Evolutionary conservation across 139 green algal species (phyloP).

Genomic region (Dunaliella primolecta): DNA sequence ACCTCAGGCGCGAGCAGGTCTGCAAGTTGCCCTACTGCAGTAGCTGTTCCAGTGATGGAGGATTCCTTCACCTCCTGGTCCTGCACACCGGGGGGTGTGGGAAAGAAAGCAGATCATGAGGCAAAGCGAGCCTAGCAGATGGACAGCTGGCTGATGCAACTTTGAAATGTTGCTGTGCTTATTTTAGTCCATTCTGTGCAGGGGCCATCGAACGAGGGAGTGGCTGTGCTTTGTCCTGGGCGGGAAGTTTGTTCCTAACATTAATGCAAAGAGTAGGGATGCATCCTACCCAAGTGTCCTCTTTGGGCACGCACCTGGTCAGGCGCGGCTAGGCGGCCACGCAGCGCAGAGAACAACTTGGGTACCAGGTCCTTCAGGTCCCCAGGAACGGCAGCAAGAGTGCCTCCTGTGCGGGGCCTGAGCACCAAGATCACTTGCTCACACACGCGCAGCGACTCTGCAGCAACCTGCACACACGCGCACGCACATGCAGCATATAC

Average conservation of each 20-base stretch:
- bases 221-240: too few relatives aligned
- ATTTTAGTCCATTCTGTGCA: too few relatives aligned
- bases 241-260: too few relatives aligned
- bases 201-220: too few relatives aligned
- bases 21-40: conserved; percentile 57
- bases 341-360: conserved; percentile 41
- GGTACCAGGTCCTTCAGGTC: conserved; percentile 40
- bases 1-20: conserved; percentile 67
- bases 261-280: too few relatives aligned
- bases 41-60: conserved; percentile 72
- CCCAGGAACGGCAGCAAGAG: conserved; percentile 11
- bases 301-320: conserved; percentile 1
- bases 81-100: too few relatives aligned
- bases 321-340: neutral
- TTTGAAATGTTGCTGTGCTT: too few relatives aligned
- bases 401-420: conserved; percentile 29
- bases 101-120: too few relatives aligned
- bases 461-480: conserved; percentile 65
- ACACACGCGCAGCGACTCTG: conserved; percentile 82
- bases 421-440: conserved; percentile 78
- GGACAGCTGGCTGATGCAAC: too few relatives aligned
- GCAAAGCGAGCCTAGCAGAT: too few relatives aligned
- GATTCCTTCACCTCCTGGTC: conserved; percentile 52
- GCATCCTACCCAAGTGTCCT: too few relatives aligned
- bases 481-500: too few relatives aligned